A percentile compares a stretch with the other conserved stretches of the same genome.
phyloP scores from a whole-genome alignment of 225 moss, liverwort and hornwort genomes.

The Polytrichum commune region DNA sequence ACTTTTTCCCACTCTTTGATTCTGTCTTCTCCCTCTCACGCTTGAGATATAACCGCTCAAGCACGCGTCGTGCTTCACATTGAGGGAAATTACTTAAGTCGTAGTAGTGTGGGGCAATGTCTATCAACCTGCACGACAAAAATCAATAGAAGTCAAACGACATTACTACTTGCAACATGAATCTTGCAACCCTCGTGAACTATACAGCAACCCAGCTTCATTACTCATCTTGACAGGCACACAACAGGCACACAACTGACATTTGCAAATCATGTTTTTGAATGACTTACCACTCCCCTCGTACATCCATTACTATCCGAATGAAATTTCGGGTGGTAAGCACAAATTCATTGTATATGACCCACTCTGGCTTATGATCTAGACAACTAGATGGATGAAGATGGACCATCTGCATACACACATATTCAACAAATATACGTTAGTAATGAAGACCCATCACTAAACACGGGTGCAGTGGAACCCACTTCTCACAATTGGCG shows the following conservation, averaged over 20 bases:
- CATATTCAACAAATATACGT: no score
- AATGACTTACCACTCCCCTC: constrained; percentile 83
- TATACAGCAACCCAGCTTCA: no score
- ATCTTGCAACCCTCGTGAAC: no score
- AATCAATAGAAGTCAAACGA: background rate
- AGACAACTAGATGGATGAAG: constrained; percentile 98
- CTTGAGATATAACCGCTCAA: constrained; percentile 87
- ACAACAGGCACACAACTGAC: no score
- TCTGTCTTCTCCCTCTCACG: constrained; percentile 87
- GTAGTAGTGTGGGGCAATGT: constrained; percentile 93
- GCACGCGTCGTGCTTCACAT: constrained; percentile 89
- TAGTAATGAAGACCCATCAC: no score
- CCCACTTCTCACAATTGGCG: no score
- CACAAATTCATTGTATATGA: constrained; percentile 97
- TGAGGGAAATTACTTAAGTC: constrained; percentile 94
- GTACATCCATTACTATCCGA: constrained; percentile 89
- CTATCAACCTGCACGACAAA: constrained; percentile 68
- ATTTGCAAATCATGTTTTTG: background rate
- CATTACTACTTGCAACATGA: no score
- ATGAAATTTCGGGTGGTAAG: constrained; percentile 97
- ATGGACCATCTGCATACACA: constrained; percentile 84
- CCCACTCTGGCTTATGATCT: constrained; percentile 99
- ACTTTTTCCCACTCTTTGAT: constrained; percentile 57
- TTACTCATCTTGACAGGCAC: no score
- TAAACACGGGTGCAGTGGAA: no score